Percentiles rank a stretch among this genome's conserved stretches.
Conservation (phyloP, 805 yeast species). For the Starmerella tilneyi region DNA sequence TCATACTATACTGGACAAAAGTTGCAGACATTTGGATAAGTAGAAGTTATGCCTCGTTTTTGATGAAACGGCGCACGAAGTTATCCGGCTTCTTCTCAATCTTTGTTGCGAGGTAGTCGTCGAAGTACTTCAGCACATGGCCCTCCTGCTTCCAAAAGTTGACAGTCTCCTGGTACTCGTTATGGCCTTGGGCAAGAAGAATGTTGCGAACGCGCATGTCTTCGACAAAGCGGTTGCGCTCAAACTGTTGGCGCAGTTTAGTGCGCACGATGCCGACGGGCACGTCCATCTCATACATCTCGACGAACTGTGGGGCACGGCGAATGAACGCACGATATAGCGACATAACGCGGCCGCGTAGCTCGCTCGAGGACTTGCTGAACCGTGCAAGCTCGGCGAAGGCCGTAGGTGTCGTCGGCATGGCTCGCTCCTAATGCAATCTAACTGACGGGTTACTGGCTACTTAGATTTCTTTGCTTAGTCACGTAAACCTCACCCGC, state of each 20-base stretch:
- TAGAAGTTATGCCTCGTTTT: slow-evolving; percentile 25
- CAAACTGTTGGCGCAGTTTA: slow-evolving; percentile 80
- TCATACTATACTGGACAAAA: no score
- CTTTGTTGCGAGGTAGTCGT: slow-evolving; percentile 49
- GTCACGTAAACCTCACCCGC: no score
- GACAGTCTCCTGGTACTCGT: slow-evolving; percentile 80
- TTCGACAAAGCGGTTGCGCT: slow-evolving; percentile 65
- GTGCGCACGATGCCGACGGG: slow-evolving; percentile 72
- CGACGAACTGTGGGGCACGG: slow-evolving; percentile 34
- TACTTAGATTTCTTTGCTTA: no score
- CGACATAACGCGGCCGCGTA: slow-evolving; percentile 52
- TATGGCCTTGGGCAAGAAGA: slow-evolving; percentile 69
- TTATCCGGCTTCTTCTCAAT: slow-evolving; percentile 43
- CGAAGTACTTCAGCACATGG: slow-evolving; percentile 74
- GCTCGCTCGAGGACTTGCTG: slow-evolving; percentile 49
- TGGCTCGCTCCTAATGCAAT: slow-evolving; percentile 18
- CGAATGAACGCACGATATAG: slow-evolving; percentile 64
- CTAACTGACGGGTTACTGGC: not conserved
- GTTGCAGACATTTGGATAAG: no score
- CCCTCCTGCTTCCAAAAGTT: slow-evolving; percentile 87
- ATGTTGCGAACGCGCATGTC: slow-evolving; percentile 59
- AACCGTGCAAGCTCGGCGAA: slow-evolving; percentile 73
- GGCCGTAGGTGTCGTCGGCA: slow-evolving; percentile 67
- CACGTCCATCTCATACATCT: slow-evolving; percentile 39
- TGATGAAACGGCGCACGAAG: slow-evolving; percentile 58